Percentiles rank a stretch among this genome's conserved stretches.
phyloP scores from a whole-genome alignment of 306 rosid genomes.

The Lathyrus oleraceus region DNA sequence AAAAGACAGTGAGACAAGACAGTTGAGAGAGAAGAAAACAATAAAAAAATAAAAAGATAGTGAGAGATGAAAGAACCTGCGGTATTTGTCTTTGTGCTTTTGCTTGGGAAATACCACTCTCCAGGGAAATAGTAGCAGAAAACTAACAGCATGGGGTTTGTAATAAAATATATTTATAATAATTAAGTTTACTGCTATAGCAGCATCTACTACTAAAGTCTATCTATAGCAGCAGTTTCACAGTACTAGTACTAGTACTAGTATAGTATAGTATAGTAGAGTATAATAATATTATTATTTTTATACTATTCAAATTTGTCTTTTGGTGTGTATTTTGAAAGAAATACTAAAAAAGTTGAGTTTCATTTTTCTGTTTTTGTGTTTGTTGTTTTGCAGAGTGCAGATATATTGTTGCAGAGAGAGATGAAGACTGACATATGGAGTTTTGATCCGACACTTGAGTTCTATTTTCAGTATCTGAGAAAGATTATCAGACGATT shows the following conservation, averaged over 20 bases:
- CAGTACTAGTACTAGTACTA: neutral
- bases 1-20: conserved; percentile 89
- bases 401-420: neutral
- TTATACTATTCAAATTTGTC: neutral
- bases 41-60: conserved; percentile 16
- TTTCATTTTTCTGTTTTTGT: neutral
- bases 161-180: neutral
- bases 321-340: neutral
- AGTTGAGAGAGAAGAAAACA: conserved; percentile 47
- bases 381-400: neutral
- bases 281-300: neutral
- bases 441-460: conserved; percentile 41
- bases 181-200: neutral
- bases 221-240: conserved; percentile 1
- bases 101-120: conserved; percentile 60
- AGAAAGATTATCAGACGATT: conserved; percentile 8
- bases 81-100: conserved; percentile 47
- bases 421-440: conserved; percentile 27
- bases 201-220: conserved; percentile 9
- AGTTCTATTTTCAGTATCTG: conserved; percentile 43
- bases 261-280: neutral
- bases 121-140: conserved; percentile 32
- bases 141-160: conserved; percentile 37
- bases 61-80: conserved; percentile 50
- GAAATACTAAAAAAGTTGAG: neutral